These are phyloP conservation scores for Aegilops bicornis DNA, from an alignment of 176 grass and related monocot species.

Conservation along the genomic window DNA sequence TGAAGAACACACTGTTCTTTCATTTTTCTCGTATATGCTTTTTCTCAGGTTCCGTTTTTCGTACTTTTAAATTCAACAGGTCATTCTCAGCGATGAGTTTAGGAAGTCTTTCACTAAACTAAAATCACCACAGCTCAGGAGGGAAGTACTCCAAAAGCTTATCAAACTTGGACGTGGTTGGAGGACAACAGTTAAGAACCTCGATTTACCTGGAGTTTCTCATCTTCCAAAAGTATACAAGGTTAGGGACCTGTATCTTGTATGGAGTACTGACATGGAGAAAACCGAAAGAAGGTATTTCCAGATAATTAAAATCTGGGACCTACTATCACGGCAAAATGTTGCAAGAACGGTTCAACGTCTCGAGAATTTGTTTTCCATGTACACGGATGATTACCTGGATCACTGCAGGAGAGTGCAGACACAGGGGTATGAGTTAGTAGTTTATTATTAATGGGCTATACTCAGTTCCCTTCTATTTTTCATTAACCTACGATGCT, in stretches of 20 bases:
- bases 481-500: too few relatives aligned
- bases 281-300: conserved; percentile 41
- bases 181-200: conserved; percentile 38
- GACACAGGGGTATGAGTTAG: conserved; percentile 41
- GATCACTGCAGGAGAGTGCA: conserved; percentile 47
- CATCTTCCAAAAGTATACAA: conserved; percentile 51
- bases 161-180: conserved; percentile 61
- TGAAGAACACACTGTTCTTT: background rate
- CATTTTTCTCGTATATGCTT: background rate
- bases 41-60: background rate
- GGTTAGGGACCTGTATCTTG: conserved; percentile 51
- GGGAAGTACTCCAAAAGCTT: conserved; percentile 55
- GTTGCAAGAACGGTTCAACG: conserved; percentile 45
- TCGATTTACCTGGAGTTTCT: conserved; percentile 18
- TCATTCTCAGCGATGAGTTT: conserved; percentile 73
- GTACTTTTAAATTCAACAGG: conserved; percentile 36
- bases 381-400: conserved; percentile 69
- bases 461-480: background rate
- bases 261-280: conserved; percentile 73
- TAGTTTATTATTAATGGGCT: background rate
- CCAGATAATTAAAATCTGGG: conserved; percentile 82
- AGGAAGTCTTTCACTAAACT: conserved; percentile 59
- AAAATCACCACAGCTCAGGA: conserved; percentile 43
- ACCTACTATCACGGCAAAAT: conserved; percentile 42
- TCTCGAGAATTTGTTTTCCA: conserved; percentile 71